Evolutionary conservation across 768 basidiomycete species (phyloP).

Genomic region (Lanmaoa pseudosensibilis): DNA sequence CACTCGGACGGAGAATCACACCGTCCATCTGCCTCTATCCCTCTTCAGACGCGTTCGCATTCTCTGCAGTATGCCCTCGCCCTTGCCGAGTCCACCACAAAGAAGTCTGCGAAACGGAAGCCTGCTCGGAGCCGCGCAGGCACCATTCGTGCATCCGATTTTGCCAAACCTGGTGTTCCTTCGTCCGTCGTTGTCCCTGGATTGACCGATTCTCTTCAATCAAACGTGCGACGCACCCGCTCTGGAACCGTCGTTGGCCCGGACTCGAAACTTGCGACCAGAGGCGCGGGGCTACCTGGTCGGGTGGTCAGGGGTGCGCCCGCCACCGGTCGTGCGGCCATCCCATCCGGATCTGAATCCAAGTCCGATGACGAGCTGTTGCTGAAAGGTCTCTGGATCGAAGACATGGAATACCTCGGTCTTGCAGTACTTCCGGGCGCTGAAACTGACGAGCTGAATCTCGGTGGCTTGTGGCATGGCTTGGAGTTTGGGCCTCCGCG

Average conservation of each 20-base stretch:
- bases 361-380: conserved; percentile 29
- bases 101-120: conserved; percentile 8
- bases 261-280: conserved; percentile 23
- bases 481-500: conserved; percentile 7
- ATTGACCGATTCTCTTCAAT: neutral
- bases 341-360: conserved; percentile 7
- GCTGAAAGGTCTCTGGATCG: conserved; percentile 19
- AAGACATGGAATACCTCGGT: conserved; percentile 26
- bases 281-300: neutral
- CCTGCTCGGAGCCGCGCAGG: conserved; percentile 43
- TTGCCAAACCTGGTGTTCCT: conserved; percentile 17
- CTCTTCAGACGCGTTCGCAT: conserved; percentile 17
- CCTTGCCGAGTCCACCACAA: conserved; percentile 3
- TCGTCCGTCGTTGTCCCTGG: conserved; percentile 2
- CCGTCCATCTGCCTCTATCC: neutral
- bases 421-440: conserved; percentile 3
- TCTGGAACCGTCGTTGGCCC: conserved; percentile 48
- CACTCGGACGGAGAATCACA: conserved; percentile 11
- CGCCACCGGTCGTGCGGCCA: neutral
- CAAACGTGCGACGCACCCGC: conserved; percentile 42
- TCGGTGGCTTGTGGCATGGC: conserved; percentile 16
- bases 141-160: conserved; percentile 54
- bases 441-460: conserved; percentile 32
- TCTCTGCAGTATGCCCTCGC: conserved; percentile 21
- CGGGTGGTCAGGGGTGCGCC: neutral